Evolutionary conservation across 768 basidiomycete species (phyloP), one percentile per base, ranked within the genome.

Genomic region (Boletus rubescentipes): DNA sequence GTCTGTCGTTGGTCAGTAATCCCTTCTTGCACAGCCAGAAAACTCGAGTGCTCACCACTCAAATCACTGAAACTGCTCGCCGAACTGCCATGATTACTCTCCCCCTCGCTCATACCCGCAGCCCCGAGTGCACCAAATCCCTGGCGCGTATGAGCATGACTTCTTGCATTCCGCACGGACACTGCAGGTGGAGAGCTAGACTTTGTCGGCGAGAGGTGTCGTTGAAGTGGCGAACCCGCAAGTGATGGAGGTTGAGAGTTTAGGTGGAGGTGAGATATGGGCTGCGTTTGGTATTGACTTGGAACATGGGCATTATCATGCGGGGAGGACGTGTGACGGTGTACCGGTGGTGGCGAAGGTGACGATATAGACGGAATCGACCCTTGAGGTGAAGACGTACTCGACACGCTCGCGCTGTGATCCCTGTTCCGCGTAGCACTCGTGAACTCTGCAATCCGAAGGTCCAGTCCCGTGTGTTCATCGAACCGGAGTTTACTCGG

Each of bases 1-100:
- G 60, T 90, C 88, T 89, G 39, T 15, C 45, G 46, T 26, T 10
- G 29, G 18, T 49, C 29, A 57, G 51, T 35, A 5, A 61, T 2
- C 51, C 12, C 21, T 39, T 14, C 21, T 44, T 37, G 39, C 11
- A n/a, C 12, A 31, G 5, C 31, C 5, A 16, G 16, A 40, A 36
- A 0, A 26, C 15, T 47, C 20, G n/a, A 39, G 15, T 20, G 71
- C 81, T 63, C 62, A 91, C 91, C 91, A 62, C 91, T 93, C 40
- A 93, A 64, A 64, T 93, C 91, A 63, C 91, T 93, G 62, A 93
- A 91, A 67, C 91, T 84, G 8, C 90, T 91, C 0, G 89, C 82
- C 39, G 85, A 83, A 21, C 89, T 91, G 3, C 84, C 83, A 46
- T 86, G 79, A 58, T 75, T 82, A 60, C 87, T 87, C 40, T 77